These are phyloP conservation scores for Aspergillus pseudonomiae DNA, from an alignment of 2,329 filamentous ascomycete genomes.

Conservation along the genomic window DNA sequence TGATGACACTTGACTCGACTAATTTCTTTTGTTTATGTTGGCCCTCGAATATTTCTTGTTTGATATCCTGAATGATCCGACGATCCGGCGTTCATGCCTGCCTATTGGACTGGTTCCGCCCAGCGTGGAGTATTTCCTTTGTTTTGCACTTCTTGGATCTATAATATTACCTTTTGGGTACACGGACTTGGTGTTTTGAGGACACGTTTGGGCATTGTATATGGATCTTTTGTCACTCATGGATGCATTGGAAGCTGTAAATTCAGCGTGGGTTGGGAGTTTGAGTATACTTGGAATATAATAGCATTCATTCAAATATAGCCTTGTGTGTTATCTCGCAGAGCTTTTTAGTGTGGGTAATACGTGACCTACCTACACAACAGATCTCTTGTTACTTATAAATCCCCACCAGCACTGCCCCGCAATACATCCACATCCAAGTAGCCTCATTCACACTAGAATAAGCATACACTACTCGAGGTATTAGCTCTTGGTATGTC, in stretches of 20 bases:
- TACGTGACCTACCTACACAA: background rate
- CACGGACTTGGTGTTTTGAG: constrained; percentile 16
- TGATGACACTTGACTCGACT: constrained; percentile 28
- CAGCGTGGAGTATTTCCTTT: constrained; percentile 16
- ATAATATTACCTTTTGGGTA: constrained; percentile 13
- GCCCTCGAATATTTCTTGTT: constrained; percentile 18
- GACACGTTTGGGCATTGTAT: constrained; percentile 22
- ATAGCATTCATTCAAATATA: background rate
- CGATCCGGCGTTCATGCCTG: constrained; percentile 21
- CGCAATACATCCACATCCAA: too few relatives aligned
- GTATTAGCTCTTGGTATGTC: too few relatives aligned
- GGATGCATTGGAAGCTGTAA: constrained; percentile 14
- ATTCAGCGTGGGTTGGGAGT: constrained; percentile 5
- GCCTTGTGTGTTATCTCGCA: background rate
- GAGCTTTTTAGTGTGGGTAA: background rate
- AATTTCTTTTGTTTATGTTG: constrained; percentile 30
- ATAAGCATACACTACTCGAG: too few relatives aligned
- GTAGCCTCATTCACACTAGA: too few relatives aligned
- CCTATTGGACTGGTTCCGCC: constrained; percentile 9
- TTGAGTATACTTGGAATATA: constrained; percentile 11
- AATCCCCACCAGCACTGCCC: too few relatives aligned
- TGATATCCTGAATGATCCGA: constrained; percentile 33
- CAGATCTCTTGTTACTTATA: background rate
- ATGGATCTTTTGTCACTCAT: constrained; percentile 6
- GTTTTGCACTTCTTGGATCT: constrained; percentile 18